phyloP scores from a whole-genome alignment of 2,329 filamentous ascomycete genomes.

The Aurifilum marmelostoma region DNA sequence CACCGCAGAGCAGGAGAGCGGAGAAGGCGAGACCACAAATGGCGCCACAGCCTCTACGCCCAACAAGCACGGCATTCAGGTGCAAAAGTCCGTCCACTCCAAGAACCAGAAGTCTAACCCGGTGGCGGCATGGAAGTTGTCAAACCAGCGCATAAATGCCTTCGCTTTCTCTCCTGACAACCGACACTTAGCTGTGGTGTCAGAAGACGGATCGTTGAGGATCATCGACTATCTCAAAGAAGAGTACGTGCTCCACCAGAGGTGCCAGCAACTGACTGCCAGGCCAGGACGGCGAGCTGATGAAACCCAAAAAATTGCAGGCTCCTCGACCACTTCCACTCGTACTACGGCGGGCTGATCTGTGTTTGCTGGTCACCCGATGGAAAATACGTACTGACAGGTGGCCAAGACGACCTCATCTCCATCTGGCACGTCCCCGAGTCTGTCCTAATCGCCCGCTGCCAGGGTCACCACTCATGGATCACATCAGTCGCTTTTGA shows the following conservation, averaged over 20 bases:
- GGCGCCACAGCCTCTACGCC: constrained; percentile 39
- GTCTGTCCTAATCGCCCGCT: constrained; percentile 82
- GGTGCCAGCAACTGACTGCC: neutral
- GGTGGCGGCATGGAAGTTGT: constrained; percentile 88
- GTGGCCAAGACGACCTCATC: constrained; percentile 93
- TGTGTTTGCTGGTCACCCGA: constrained; percentile 98
- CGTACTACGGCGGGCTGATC: constrained; percentile 90
- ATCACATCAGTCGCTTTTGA: constrained; percentile 93
- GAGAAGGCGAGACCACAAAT: constrained; percentile 57
- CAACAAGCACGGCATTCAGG: constrained; percentile 58
- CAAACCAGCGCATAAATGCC: constrained; percentile 86
- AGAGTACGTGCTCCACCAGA: constrained; percentile 60
- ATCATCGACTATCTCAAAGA: constrained; percentile 93
- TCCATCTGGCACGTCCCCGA: constrained; percentile 94
- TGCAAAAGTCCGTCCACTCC: constrained; percentile 91
- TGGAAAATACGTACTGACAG: constrained; percentile 92
- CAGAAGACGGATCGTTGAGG: constrained; percentile 86
- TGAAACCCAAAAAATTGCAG: constrained; percentile 45
- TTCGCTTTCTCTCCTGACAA: constrained; percentile 92
- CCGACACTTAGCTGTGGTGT: constrained; percentile 83
- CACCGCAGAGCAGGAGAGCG: constrained; percentile 73
- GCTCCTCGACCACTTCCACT: constrained; percentile 82
- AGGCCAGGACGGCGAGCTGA: constrained; percentile 15
- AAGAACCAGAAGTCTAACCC: constrained; percentile 94
- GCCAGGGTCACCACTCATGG: constrained; percentile 95